These are phyloP conservation scores for Cercospora sojina DNA, from an alignment of 2,329 filamentous ascomycete genomes.

Conservation along the genomic window DNA sequence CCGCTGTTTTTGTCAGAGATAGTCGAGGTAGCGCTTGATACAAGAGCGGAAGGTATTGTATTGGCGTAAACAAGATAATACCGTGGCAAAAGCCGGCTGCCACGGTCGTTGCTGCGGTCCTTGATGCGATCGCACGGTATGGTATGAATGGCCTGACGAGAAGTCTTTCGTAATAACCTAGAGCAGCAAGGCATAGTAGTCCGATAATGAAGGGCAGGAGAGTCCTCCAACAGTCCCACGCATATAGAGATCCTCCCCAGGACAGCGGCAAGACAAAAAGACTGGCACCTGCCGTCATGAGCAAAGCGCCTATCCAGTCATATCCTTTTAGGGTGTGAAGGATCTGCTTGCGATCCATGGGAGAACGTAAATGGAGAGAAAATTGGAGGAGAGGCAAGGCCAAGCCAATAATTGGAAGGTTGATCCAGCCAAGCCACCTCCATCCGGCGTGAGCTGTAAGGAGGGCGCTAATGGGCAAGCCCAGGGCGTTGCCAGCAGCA, in stretches of 20 bases:
- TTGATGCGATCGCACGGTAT: not conserved
- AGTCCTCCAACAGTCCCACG: not conserved
- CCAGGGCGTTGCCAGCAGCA: conserved; percentile 4
- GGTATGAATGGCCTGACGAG: conserved; percentile 3
- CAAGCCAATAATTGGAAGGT: conserved; percentile 1
- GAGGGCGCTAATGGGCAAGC: not conserved
- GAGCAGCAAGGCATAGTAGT: not conserved
- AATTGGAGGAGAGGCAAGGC: not conserved
- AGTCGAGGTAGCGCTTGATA: not conserved
- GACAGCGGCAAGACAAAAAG: not conserved
- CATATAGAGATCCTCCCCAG: not conserved
- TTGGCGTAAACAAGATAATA: not conserved
- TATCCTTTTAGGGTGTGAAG: not conserved
- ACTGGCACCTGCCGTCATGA: not conserved
- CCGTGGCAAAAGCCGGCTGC: conserved; percentile 6
- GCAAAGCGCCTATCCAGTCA: conserved; percentile 2
- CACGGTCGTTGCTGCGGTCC: not conserved
- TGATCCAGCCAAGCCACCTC: conserved; percentile 11
- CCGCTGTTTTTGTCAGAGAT: not conserved
- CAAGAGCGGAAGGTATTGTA: conserved; percentile 5
- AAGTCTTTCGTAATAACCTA: not conserved
- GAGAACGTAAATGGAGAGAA: not conserved
- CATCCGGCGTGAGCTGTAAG: not conserved
- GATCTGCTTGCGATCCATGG: not conserved
- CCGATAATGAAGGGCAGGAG: not conserved